phyloP scores from a whole-genome alignment of 2,329 filamentous ascomycete genomes.

The Helotiales sp. region DNA sequence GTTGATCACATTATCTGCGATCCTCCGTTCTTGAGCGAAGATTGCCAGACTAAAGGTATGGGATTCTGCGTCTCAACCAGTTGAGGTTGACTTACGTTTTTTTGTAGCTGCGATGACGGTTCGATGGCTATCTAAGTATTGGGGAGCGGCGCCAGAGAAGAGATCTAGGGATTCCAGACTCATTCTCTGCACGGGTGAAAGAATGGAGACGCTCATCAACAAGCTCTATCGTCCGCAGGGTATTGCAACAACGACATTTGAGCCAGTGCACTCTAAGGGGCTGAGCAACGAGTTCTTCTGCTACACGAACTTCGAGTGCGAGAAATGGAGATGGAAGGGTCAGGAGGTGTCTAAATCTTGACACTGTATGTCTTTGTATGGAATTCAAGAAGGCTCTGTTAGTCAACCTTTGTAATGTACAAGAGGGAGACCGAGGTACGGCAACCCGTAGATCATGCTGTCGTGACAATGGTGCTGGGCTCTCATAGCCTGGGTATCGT shows the following conservation, averaged over 20 bases:
- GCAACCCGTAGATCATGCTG: conserved; percentile 14
- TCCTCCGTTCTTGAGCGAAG: conserved; percentile 78
- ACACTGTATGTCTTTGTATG: background rate
- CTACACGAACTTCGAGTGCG: conserved; percentile 77
- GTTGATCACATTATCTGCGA: conserved; percentile 76
- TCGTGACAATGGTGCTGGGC: conserved; percentile 10
- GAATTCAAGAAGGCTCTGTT: conserved; percentile 2
- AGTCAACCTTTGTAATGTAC: conserved; percentile 4
- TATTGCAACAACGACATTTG: conserved; percentile 68
- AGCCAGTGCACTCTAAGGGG: conserved; percentile 71
- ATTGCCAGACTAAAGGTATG: conserved; percentile 79
- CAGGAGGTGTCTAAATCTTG: background rate
- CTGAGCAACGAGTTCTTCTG: conserved; percentile 82
- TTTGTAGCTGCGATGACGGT: conserved; percentile 70
- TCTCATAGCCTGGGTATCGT: conserved; percentile 18
- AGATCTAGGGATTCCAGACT: conserved; percentile 44
- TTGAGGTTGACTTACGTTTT: background rate
- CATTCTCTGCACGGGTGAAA: conserved; percentile 78
- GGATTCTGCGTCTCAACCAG: background rate
- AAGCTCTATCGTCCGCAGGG: conserved; percentile 71
- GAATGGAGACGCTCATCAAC: conserved; percentile 68
- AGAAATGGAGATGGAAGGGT: conserved; percentile 51
- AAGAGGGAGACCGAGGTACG: conserved; percentile 4
- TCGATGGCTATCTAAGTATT: conserved; percentile 68
- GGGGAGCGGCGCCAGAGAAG: conserved; percentile 20